A percentile compares a stretch with the other conserved stretches of the same genome.
Conservation (phyloP, 495 filamentous ascomycete genomes). For the Cladorrhinum samala region DNA sequence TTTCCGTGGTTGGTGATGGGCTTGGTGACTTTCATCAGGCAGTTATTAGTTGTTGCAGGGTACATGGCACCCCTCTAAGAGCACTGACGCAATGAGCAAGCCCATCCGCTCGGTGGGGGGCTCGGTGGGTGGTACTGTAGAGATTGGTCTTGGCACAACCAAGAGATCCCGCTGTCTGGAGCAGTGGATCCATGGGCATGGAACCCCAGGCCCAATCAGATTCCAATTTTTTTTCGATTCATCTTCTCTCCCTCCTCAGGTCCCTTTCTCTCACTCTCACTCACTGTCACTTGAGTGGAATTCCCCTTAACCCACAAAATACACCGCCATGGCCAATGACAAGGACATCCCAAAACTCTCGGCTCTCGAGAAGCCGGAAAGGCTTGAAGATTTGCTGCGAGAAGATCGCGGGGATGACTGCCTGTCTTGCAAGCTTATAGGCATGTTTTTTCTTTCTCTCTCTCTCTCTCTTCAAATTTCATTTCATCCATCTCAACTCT, state of each 20-base stretch:
- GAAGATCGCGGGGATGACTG: constrained; percentile 65
- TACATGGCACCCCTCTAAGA: constrained; percentile 6
- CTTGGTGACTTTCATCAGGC: background rate
- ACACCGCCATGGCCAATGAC: constrained; percentile 38
- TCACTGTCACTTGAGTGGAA: background rate
- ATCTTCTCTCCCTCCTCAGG: background rate
- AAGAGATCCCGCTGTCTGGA: background rate
- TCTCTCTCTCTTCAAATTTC: too few species aligned
- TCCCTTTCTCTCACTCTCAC: background rate
- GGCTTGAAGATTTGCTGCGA: constrained; percentile 48
- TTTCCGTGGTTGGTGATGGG: background rate
- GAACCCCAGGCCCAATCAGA: too few species aligned
- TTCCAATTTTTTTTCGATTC: too few species aligned
- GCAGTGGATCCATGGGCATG: too few species aligned
- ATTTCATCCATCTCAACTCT: background rate
- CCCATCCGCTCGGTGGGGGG: too few species aligned
- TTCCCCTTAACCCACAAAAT: too few species aligned
- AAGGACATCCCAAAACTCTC: constrained; percentile 31
- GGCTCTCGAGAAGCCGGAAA: constrained; percentile 45
- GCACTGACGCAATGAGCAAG: constrained; percentile 26
- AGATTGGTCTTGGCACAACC: constrained; percentile 1
- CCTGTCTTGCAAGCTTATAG: constrained; percentile 59
- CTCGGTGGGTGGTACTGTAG: background rate
- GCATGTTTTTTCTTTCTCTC: constrained; percentile 31
- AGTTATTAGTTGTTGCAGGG: background rate